A percentile compares a stretch with the other conserved stretches of the same genome.
Conservation (phyloP, 2,329 filamentous ascomycete genomes). For the Rhexocercosporidium sp. region DNA sequence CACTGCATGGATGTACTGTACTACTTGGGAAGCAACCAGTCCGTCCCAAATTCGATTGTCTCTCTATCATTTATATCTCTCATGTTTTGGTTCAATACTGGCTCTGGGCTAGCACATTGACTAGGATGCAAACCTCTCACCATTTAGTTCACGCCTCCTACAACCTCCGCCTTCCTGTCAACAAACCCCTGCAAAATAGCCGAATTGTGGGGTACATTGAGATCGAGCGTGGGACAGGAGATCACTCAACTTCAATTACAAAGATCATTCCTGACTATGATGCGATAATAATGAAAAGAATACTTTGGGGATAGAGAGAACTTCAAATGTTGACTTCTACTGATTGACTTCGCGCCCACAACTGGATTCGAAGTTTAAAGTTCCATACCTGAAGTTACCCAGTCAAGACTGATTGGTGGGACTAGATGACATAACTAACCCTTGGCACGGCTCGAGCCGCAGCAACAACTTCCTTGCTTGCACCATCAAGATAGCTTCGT, state of each 20-base stretch:
- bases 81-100: too few species aligned
- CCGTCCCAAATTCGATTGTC: too few species aligned
- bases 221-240: too few species aligned
- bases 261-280: background rate
- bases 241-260: background rate
- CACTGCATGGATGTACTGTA: too few species aligned
- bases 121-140: background rate
- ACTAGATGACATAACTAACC: background rate
- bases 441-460: background rate
- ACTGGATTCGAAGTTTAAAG: background rate
- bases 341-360: background rate
- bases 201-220: conserved; percentile 11
- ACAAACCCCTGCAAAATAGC: background rate
- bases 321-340: background rate
- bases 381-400: background rate
- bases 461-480: background rate
- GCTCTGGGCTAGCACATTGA: too few species aligned
- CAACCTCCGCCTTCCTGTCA: background rate
- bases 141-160: background rate
- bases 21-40: too few species aligned
- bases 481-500: background rate
- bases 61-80: too few species aligned
- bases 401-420: background rate
- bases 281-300: background rate
- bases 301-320: background rate